phyloP scores from a whole-genome alignment of 2,329 filamentous ascomycete genomes.

The Tolypocladium sp. region DNA sequence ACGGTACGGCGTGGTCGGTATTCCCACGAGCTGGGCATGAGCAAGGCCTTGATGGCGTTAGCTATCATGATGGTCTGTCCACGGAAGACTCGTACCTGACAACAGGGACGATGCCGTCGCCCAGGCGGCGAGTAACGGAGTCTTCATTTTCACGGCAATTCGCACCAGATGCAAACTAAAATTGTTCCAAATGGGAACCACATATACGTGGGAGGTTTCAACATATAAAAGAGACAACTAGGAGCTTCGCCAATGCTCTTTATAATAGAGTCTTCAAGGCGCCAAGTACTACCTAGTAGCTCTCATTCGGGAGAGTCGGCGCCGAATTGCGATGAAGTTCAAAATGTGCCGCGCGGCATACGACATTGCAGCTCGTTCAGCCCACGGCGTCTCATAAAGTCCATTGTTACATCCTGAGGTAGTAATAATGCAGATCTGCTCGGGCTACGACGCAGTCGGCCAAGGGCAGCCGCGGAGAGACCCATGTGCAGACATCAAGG shows the following conservation, averaged over 20 bases:
- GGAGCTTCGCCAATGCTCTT: background rate
- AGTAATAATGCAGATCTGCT: background rate
- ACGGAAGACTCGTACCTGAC: background rate
- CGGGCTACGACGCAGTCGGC: background rate
- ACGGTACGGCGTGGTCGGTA: slow-evolving; percentile 23
- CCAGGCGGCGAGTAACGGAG: background rate
- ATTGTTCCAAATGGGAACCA: no score
- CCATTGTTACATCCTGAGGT: background rate
- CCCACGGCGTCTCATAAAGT: background rate
- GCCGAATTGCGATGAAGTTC: background rate
- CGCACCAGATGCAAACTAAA: background rate
- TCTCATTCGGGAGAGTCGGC: background rate
- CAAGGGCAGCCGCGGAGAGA: background rate
- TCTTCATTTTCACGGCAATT: background rate
- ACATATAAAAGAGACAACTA: background rate
- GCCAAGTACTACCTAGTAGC: background rate
- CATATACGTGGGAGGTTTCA: background rate
- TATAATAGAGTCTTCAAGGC: background rate
- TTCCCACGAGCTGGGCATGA: slow-evolving; percentile 9
- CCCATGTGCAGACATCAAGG: background rate
- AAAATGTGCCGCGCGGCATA: background rate
- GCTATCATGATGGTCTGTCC: background rate
- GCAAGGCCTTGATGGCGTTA: background rate
- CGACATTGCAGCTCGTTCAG: background rate
- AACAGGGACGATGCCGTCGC: background rate